Evolutionary conservation across 441 rosid genomes (phyloP).

Genomic region (Flueggea neowawraea): DNA sequence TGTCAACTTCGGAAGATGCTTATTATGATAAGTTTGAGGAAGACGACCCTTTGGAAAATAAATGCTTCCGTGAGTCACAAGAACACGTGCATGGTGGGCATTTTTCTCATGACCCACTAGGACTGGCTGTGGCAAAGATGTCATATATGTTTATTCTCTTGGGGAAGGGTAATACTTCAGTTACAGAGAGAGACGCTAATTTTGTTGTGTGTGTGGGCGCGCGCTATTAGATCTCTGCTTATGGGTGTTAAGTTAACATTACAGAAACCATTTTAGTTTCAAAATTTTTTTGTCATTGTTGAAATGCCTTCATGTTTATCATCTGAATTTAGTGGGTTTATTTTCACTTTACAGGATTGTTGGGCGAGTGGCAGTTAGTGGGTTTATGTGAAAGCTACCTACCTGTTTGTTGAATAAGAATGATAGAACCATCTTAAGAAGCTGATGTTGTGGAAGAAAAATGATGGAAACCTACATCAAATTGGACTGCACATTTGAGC

Average conservation of each 20-base stretch:
- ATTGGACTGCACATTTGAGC: too few species aligned
- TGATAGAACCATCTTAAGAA: too few species aligned
- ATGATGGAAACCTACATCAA: too few species aligned
- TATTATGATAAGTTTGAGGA: constrained; percentile 53
- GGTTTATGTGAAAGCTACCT: too few species aligned
- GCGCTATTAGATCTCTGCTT: too few species aligned
- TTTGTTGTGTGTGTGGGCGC: background rate
- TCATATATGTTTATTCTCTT: constrained; percentile 71
- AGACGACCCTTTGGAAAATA: constrained; percentile 31
- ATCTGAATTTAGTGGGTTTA: background rate
- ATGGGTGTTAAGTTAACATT: too few species aligned
- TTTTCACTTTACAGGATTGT: constrained; percentile 58
- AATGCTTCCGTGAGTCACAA: constrained; percentile 29
- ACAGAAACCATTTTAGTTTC: too few species aligned
- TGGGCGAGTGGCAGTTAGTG: constrained; percentile 83
- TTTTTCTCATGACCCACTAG: constrained; percentile 48
- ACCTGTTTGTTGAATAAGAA: too few species aligned
- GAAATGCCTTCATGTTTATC: background rate
- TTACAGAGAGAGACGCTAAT: constrained; percentile 11
- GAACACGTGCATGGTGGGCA: constrained; percentile 36
- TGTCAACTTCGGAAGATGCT: constrained; percentile 87
- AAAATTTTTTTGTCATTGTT: background rate
- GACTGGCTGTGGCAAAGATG: constrained; percentile 89
- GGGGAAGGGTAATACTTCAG: constrained; percentile 83
- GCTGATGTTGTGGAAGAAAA: too few species aligned